Evolutionary conservation across 2,329 filamentous ascomycete species (phyloP).

Genomic region (Xylariaceae sp.): DNA sequence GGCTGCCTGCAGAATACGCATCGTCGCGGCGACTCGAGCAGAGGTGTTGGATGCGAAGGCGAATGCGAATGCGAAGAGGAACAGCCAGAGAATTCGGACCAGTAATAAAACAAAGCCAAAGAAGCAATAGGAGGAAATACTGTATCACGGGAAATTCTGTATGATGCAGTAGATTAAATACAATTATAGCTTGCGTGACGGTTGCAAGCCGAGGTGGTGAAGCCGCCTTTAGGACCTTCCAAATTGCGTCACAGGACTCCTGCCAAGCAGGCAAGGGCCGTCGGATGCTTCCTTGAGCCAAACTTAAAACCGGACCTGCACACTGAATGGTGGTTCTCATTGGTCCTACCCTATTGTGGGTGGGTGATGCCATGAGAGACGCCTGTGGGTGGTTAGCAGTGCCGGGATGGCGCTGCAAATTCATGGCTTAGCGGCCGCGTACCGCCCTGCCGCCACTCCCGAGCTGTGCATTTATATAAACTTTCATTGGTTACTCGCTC

Average conservation of each 20-base stretch:
- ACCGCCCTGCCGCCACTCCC: conserved; percentile 12
- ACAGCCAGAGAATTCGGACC: background rate
- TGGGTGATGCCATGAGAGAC: background rate
- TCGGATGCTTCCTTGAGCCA: too few relatives aligned
- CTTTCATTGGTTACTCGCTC: too few relatives aligned
- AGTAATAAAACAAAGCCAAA: background rate
- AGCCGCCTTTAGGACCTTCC: background rate
- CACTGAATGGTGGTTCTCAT: too few relatives aligned
- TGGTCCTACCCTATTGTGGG: too few relatives aligned
- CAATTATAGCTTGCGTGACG: too few relatives aligned
- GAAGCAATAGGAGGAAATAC: too few relatives aligned
- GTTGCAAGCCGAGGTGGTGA: too few relatives aligned
- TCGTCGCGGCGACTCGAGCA: conserved; percentile 21
- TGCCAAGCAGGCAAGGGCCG: background rate
- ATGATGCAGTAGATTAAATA: too few relatives aligned
- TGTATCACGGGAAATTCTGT: too few relatives aligned
- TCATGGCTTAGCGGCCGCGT: background rate
- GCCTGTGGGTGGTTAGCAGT: too few relatives aligned
- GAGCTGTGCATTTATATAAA: too few relatives aligned
- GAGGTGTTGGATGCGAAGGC: background rate
- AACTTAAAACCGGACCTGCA: conserved; percentile 9
- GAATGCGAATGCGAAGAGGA: background rate
- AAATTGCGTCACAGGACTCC: conserved; percentile 4
- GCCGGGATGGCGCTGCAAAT: too few relatives aligned
- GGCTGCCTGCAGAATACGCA: conserved; percentile 29